Evolutionary conservation across 257 asterid genomes (phyloP).

Genomic region (Fraxinus pennsylvanica): DNA sequence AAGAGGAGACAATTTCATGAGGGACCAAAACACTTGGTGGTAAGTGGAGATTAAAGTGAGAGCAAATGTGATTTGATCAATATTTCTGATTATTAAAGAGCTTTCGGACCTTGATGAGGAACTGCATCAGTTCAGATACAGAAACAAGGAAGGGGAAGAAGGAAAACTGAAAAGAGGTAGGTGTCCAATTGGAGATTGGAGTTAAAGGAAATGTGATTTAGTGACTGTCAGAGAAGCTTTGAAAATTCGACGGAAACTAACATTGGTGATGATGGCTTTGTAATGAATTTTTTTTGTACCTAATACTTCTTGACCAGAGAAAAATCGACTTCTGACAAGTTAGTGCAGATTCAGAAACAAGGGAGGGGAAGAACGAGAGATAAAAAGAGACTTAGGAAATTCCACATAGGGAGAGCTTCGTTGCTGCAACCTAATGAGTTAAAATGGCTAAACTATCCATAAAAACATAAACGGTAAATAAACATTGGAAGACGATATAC

Average conservation of each 20-base stretch:
- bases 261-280: not conserved
- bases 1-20: not conserved
- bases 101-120: not conserved
- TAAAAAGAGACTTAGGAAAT: not conserved
- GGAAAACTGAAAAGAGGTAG: not conserved
- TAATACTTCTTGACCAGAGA: not conserved
- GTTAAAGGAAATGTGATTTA: not conserved
- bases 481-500: not conserved
- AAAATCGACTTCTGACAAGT: not conserved
- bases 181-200: not conserved
- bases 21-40: not conserved
- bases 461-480: too few species aligned
- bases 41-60: not conserved
- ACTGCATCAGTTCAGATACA: too few species aligned
- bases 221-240: not conserved
- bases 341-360: not conserved
- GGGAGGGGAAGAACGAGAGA: not conserved
- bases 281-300: not conserved
- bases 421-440: not conserved
- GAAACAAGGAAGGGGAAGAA: too few species aligned
- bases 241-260: not conserved
- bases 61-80: not conserved
- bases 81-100: not conserved
- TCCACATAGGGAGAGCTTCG: not conserved
- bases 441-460: not conserved